Base-by-base conservation (phyloP, 2,329 filamentous ascomycete genomes). In the Elsinoe ampelina region DNA sequence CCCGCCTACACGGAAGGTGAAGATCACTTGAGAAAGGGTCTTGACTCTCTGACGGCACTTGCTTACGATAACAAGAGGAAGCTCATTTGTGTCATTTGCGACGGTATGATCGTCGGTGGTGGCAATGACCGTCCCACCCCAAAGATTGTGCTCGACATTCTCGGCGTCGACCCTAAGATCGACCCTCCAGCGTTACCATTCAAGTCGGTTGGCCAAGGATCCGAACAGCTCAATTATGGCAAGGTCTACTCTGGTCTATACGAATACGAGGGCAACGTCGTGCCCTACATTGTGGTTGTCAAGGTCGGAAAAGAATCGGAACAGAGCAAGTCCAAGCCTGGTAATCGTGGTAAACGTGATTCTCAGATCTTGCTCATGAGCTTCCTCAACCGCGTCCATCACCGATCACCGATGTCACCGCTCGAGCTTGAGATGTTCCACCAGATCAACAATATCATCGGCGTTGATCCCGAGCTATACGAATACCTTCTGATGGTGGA, bases 51-150 rank as follows among this genome's bases (percentile, higher is more conserved):
- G 58, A 96, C 93, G 13, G 89, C 91, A 11, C 80, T 98, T 13
- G 86, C 95, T 63, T 98, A 98, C 65, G 93, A 98, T 73, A 96
- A 98, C 74, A 98, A 98, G 77, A 81, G 93, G 61, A 98, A 98
- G 74, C 82, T 98, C 22, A 92, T 98, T 62, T 93, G 86, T 65
- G 89, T 98, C 60, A 89, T 98, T 63, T 98, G 93, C 68, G 93
- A 98, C 66, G 93, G 93, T 73, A 89, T 96, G 78, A 95, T 97
- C 70, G 88, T 96, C 43, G 93, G 93, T 75, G 85, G 87, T 64
- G 93, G 93, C 64, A 98, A 98, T 68, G 93, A 98, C 71, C 83
- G 92, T 57, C 92, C 93, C 7, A 98, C 93, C 1, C 93, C 93
- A 20, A 96, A 95, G 76, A 97, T 98, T 65, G 90, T 98, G 20